Evolutionary conservation across 2,329 filamentous ascomycete species (phyloP), one percentile per base, ranked within the genome.

Genomic region (Aspergillus calidoustus): DNA sequence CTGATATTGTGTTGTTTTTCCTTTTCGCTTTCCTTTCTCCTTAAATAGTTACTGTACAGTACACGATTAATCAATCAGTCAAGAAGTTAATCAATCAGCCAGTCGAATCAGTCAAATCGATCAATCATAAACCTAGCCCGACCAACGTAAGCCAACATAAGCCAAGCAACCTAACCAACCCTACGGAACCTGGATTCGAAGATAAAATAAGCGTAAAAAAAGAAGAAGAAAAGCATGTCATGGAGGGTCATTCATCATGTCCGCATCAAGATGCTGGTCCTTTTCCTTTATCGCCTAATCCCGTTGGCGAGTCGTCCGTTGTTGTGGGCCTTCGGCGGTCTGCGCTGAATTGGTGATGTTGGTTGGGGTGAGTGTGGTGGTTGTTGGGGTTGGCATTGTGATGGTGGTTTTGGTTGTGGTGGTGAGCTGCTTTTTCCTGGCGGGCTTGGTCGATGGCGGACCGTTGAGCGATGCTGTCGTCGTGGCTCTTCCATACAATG

Each of bases 401-500:
- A 25, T 76, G 72, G 49, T 74, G 71, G 48, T 76, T 72, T 48
- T 72, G 69, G 50, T 73, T 66, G 47, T 76, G 75, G 51, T 73
- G 65, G 46, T 71, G 69, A 13, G 73, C 71, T 48, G 77, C 85
- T 80, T 96, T 96, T 73, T 97, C 93, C 69, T 94, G 92, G 64
- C 93, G 90, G 59, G 92, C 91, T 77, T 97, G 92, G 72, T 97
- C 93, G 66, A 97, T 93, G 22, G 91, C 91, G 31, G 90, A 91
- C 68, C 93, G 88, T 80, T 97, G 93, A 69, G 92, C 91, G 74
- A 99, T 97, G 77, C 92, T 97, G 66, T 94, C 92, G 74, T 97
- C 93, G 77, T 99, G 95, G 74, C 91, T 95, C 81, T 97, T 96
- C 87, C 93, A 99, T 70, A 95, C 89, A 63, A 99, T 90, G 72